Evolutionary conservation across 1,284 basidiomycete genomes (phyloP), one percentile per base, ranked within the genome.

Genomic region (Sanghuangporus sanghuang): DNA sequence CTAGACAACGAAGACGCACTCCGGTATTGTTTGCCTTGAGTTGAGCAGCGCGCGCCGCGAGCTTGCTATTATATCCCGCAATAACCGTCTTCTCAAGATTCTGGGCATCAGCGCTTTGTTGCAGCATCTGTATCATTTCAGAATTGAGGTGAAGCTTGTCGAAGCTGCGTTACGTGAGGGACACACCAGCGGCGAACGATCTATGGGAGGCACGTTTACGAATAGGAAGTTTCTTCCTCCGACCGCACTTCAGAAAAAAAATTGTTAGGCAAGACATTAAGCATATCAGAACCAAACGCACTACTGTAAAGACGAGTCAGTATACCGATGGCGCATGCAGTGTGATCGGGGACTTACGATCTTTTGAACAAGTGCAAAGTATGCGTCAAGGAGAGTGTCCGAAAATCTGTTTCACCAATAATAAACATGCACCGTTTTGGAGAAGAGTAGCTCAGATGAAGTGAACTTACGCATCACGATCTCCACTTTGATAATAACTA

Each of bases 211-310:
- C 11, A 86, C 83, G 61, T 81, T 85, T 64, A 82, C 74, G 71
- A 84, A 86, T 54, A 85, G 77, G 78, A 85, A 86, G 71, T 84
- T 83, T 50, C 83, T 74, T 3, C 77, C 84, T 23, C 84, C 84
- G n/a, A 72, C 76, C 35, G 75, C 70, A 70, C 79, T 75, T 38
- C 62, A 16, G 60, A 23, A 8, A 8, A 14, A 16, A 50, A 14
- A n/a, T 61, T 61, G 32, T 16, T 53, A 71, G 56, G 64, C 74
- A 72, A 75, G 74, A 66, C 39, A 18, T 50, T 7, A 14, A 7
- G 52, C 38, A 16, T 54, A 16, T 6, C 35, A 48, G 35, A 36
- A 56, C 14, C 32, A 32, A 44, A 50, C 23, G 18, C 27, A 48
- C 50, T 50, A 18, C 65, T 64, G 18, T n/a, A 52, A 48, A 27